Evolutionary conservation across 345 rosid genomes (phyloP).

Genomic region (Citrus unshiu): DNA sequence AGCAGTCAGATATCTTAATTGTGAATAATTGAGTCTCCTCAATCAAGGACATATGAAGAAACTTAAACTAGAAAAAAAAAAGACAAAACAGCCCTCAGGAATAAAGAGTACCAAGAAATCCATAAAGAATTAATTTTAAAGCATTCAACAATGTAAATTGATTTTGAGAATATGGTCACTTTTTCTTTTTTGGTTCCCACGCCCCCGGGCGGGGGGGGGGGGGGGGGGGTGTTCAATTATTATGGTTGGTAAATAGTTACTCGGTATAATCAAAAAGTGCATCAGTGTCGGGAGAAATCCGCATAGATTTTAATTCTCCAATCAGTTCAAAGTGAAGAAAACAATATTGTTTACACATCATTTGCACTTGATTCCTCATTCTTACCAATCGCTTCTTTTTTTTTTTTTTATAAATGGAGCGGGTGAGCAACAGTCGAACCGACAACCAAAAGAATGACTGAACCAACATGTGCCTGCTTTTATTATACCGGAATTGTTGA

Average conservation of each 20-base stretch:
- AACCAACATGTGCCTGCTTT: neutral
- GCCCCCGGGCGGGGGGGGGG: too few relatives aligned
- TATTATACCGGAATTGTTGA: neutral
- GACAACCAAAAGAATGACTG: neutral
- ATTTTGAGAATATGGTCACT: neutral
- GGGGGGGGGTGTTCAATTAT: too few relatives aligned
- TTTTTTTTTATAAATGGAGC: too few relatives aligned
- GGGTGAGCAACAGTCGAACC: neutral
- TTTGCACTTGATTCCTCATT: neutral
- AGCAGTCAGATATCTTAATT: neutral
- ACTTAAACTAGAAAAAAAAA: neutral
- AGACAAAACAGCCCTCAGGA: neutral
- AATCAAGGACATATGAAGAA: neutral
- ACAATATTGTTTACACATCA: neutral
- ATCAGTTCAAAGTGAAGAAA: slow-evolving; percentile 16
- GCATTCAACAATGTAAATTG: neutral
- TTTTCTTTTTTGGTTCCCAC: too few relatives aligned
- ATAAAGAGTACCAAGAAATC: neutral
- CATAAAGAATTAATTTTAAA: neutral
- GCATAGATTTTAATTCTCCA: neutral
- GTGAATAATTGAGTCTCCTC: neutral
- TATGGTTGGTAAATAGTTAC: neutral
- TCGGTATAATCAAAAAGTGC: neutral
- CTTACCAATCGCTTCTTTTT: neutral
- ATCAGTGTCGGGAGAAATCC: neutral